Evolutionary conservation across 2,329 filamentous ascomycete genomes (phyloP).

Genomic region (Mollisiaceae sp.): DNA sequence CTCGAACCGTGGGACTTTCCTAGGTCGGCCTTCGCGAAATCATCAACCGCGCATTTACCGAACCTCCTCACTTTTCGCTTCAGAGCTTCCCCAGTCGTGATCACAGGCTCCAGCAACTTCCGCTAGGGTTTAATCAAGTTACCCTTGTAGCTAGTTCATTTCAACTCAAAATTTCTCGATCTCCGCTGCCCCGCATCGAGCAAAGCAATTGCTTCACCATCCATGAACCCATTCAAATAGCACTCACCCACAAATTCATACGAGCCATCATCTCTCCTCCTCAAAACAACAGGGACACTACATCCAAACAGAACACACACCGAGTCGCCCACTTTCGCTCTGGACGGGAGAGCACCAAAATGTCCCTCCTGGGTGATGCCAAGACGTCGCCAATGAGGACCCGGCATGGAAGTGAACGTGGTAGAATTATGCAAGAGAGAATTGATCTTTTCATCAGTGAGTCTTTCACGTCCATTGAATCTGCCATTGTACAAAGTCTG

Average conservation of each 20-base stretch:
- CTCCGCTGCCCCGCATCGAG: no score
- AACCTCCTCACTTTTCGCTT: no score
- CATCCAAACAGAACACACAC: slow-evolving; percentile 20
- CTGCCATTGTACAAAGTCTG: not conserved
- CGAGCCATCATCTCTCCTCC: slow-evolving; percentile 14
- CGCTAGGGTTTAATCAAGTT: no score
- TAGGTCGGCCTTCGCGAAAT: no score
- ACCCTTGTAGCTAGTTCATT: no score
- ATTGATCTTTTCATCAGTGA: not conserved
- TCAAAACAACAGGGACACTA: slow-evolving; percentile 21
- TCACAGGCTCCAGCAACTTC: no score
- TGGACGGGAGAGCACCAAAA: not conserved
- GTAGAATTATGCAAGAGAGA: not conserved
- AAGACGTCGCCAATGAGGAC: not conserved
- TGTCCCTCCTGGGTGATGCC: not conserved
- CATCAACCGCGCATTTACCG: no score
- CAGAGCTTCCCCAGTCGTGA: no score
- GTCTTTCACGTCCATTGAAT: not conserved
- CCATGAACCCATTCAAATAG: slow-evolving; percentile 38
- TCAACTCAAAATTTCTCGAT: no score
- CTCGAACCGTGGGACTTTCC: no score
- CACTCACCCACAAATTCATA: slow-evolving; percentile 38
- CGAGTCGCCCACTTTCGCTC: slow-evolving; percentile 7
- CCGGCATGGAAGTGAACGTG: not conserved
- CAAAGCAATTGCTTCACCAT: slow-evolving; percentile 31